Percentiles rank a stretch among this genome's conserved stretches.
These are phyloP conservation scores for Solanum hybrid DNA, from an alignment of 305 asterid species.

Conservation along the genomic window DNA sequence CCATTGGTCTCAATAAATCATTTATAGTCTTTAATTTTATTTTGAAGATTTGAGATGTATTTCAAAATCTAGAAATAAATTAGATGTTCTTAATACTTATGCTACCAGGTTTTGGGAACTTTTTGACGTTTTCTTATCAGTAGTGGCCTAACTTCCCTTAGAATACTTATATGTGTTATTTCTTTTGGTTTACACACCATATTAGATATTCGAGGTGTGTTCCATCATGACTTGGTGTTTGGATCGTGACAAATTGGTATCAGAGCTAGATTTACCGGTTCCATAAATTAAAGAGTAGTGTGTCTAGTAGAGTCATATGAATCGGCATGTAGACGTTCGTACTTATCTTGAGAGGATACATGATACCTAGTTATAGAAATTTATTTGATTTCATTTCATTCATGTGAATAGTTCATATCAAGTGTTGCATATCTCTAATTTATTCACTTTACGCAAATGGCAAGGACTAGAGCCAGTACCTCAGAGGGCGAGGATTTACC, in stretches of 20 bases:
- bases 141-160: not conserved
- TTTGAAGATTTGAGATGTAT: no score
- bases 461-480: not conserved
- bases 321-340: not conserved
- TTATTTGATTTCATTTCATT: no score
- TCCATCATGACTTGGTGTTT: not conserved
- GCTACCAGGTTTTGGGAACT: not conserved
- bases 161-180: not conserved
- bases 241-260: not conserved
- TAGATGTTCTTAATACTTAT: not conserved
- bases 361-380: no score
- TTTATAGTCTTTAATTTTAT: not conserved
- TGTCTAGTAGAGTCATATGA: not conserved
- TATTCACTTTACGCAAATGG: not conserved
- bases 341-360: not conserved
- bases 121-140: not conserved
- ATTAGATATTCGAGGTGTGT: not conserved
- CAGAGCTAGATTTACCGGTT: not conserved
- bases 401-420: not conserved
- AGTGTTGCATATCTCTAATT: not conserved
- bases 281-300: not conserved
- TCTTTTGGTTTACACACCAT: not conserved
- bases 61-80: not conserved
- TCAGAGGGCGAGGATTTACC: not conserved
- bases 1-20: not conserved